Conservation (phyloP, 768 basidiomycete genomes). For the Suillus subaureus region DNA sequence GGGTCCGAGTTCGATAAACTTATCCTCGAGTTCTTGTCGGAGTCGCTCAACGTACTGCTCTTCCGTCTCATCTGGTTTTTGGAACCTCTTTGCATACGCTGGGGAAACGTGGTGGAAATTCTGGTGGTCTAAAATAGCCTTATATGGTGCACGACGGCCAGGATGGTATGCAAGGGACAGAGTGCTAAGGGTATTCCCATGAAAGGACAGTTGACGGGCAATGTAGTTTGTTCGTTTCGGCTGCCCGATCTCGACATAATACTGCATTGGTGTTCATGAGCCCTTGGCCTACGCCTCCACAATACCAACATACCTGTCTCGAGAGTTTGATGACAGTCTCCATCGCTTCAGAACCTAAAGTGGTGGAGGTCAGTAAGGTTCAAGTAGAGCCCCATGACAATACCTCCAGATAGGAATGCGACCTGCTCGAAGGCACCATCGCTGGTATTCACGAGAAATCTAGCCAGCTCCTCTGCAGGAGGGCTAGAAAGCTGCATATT, state of each 20-base stretch:
- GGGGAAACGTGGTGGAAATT: constrained; percentile 88
- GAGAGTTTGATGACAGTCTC: constrained; percentile 83
- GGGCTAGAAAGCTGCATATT: constrained; percentile 83
- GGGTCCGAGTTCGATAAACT: constrained; percentile 80
- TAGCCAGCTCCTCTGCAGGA: constrained; percentile 81
- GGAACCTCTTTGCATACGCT: constrained; percentile 83
- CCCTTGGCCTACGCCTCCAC: neutral
- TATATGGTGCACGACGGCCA: constrained; percentile 67
- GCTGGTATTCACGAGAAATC: constrained; percentile 61
- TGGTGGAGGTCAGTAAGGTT: constrained; percentile 1
- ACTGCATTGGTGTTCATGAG: constrained; percentile 43
- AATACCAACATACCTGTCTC: constrained; percentile 56
- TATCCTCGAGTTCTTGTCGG: constrained; percentile 79
- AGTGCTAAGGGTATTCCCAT: constrained; percentile 80
- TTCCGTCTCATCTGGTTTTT: constrained; percentile 67
- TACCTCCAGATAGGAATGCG: constrained; percentile 79
- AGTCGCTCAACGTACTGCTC: constrained; percentile 80
- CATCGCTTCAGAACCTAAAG: constrained; percentile 84
- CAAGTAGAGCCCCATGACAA: neutral
- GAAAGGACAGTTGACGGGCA: constrained; percentile 76
- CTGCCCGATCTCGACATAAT: constrained; percentile 71
- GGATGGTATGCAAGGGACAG: constrained; percentile 72
- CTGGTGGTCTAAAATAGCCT: constrained; percentile 58
- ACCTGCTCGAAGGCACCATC: constrained; percentile 73
- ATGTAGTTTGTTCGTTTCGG: constrained; percentile 77